Evolutionary conservation across 164 flowering plant species (phyloP), one percentile per base, ranked within the genome.

Genomic region (Sedum album): DNA sequence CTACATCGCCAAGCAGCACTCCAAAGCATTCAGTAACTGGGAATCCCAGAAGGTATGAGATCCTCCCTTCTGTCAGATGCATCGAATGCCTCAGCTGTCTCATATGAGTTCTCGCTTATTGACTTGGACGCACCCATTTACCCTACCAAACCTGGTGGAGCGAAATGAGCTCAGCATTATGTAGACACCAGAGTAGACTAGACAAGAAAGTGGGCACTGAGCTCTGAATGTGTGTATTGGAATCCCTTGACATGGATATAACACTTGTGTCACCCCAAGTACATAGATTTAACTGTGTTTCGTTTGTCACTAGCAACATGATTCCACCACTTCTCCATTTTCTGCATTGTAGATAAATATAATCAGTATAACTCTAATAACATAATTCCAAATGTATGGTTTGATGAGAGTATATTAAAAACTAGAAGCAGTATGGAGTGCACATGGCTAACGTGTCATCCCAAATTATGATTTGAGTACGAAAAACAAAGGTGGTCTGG

Each of bases 81-180:
- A 33, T 77, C 94, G 44, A 73, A 77, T 72, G 69, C 86, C 73
- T 41, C 63, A 36, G 48, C 82, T 14, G 76, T 73, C 60, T 72
- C 89, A 1, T 88, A 88, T 72, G 97, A 88, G 67, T 76, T 87
- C 66, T 79, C 92, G 48, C 82, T 88, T 44, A 83, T 90, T 42
- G 92, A 90, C 73, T 66, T 90, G 81, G 96, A 90, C 69, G 51
- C 83, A 67, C 75, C 89, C 30, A 75, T 69, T 71, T 85, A 83
- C 75, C 87, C 91, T n/a, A 31, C 79, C 10, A 81, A 85, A 70
- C 44, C 66, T 20, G n/a, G 9, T 33, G 96, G 85, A 0, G 57
- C 26, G 15, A 41, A 41, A 13, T 41, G 46, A 49, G 81, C 89
- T 71, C 73, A 92, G 25, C 26, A 51, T 51, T 51, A 7, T 28